Base-by-base conservation (phyloP, 116 monocot genomes). In the Zostera marina region DNA sequence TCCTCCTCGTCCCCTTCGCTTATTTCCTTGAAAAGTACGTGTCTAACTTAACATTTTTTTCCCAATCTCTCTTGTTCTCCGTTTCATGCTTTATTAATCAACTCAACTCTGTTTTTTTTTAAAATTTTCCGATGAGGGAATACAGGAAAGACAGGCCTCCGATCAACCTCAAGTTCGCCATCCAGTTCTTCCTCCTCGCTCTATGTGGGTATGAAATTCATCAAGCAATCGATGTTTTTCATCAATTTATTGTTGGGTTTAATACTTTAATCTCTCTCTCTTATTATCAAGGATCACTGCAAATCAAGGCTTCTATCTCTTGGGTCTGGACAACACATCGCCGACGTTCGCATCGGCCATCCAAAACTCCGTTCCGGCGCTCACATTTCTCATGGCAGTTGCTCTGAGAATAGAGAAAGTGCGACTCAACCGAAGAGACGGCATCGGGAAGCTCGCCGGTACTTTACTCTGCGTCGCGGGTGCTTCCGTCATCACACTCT, bases 1-100 rank as follows among this genome's bases (percentile, higher is more conserved):
- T 77, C 56, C 82, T 94, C 32, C 94, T 94, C 65, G 66, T 80
- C 1, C 94, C 94, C 39, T 94, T 94, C 52, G 94, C 94, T 58
- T 94, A 84, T 58, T 94, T 94, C 68, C 68, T 94, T 20, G 94
- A 94, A 58, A 94, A 88, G 88, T 88, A 87, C n/a, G n/a, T n/a
- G n/a, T n/a, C n/a, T n/a, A n/a, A n/a, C 45, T 11, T 2, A 3
- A 11, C 45, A 10, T 11, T 11, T 45, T 11, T 3, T 45, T 14
- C 8, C 16, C 40, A 5, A n/a, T n/a, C n/a, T n/a, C n/a, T n/a
- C n/a, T n/a, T n/a, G n/a, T n/a, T n/a, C n/a, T n/a, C n/a, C 22
- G 7, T 41, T 54, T 52, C 4, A 25, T 40, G 20, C 62, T 41
- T 8, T n/a, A 7, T 62, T 42, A 4, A n/a, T 38, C 59, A 42